These are phyloP conservation scores for Apium graveolens DNA, from an alignment of 129 eudicot species.

Conservation along the genomic window DNA sequence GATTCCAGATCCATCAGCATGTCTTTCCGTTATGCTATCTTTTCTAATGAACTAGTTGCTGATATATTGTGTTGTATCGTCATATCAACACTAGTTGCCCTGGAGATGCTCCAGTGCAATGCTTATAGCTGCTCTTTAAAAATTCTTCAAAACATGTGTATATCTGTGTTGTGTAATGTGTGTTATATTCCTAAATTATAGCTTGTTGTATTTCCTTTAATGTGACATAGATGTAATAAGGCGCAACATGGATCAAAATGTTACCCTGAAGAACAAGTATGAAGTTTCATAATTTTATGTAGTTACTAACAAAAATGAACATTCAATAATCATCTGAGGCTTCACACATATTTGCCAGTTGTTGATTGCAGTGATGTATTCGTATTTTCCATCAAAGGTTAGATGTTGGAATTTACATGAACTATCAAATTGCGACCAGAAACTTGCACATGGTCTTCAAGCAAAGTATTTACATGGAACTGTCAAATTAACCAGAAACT, in stretches of 20 bases:
- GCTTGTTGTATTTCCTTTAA: not conserved
- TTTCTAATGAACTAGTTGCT: not conserved
- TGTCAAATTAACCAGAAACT: slow-evolving; percentile 8
- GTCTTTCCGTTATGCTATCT: not conserved
- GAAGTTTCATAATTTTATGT: too few relatives aligned
- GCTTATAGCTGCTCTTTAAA: not conserved
- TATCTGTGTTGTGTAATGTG: not conserved
- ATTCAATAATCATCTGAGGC: not conserved
- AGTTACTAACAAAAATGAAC: not conserved
- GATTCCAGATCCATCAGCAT: not conserved
- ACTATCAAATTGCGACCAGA: not conserved
- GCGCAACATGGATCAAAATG: not conserved
- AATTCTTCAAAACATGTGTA: not conserved
- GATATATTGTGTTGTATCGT: not conserved
- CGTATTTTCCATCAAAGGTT: not conserved
- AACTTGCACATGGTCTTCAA: not conserved
- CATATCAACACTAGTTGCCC: not conserved
- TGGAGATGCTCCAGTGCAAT: not conserved
- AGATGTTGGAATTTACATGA: not conserved
- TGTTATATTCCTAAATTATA: not conserved
- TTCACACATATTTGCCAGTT: not conserved
- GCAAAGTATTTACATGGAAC: slow-evolving; percentile 1
- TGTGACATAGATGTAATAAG: not conserved
- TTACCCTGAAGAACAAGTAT: not conserved
- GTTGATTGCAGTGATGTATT: not conserved